Conservation (phyloP, 495 filamentous ascomycete species). For the Opeltia flavorubescens region DNA sequence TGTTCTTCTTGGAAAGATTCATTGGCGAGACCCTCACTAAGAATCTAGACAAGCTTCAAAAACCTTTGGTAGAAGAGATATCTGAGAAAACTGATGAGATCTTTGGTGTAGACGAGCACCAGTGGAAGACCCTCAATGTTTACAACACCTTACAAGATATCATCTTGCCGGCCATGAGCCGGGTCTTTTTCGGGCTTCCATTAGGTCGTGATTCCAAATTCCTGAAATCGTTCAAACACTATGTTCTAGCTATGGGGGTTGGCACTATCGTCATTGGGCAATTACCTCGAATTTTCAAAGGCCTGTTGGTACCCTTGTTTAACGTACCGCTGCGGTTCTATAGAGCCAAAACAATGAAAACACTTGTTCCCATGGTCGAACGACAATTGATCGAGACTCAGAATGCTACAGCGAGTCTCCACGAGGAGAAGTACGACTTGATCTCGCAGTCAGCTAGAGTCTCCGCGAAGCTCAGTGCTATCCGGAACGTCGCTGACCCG, state of each 20-base stretch:
- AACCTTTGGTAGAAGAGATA: not conserved
- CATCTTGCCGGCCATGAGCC: conserved; percentile 2
- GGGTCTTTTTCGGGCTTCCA: conserved; percentile 2
- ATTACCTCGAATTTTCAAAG: conserved; percentile 3
- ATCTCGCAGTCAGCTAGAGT: not conserved
- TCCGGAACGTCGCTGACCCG: not conserved
- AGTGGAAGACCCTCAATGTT: not conserved
- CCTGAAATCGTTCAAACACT: not conserved
- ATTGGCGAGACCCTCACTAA: conserved; percentile 4
- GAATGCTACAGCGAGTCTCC: no score
- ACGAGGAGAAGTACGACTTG: no score
- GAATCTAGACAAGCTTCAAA: conserved; percentile 4
- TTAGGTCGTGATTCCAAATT: conserved; percentile 1
- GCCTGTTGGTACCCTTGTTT: not conserved
- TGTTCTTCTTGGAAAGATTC: conserved; percentile 1
- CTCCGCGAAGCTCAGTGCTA: not conserved
- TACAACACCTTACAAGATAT: not conserved
- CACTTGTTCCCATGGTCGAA: not conserved
- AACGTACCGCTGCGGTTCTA: conserved; percentile 1
- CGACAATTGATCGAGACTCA: not conserved
- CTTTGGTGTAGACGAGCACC: not conserved
- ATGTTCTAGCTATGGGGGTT: conserved; percentile 4
- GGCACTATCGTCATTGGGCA: conserved; percentile 2
- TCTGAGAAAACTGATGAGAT: not conserved
- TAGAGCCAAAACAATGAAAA: not conserved